These are phyloP conservation scores for Salvia hispanica DNA, from an alignment of 257 asterid genomes.

Conservation along the genomic window DNA sequence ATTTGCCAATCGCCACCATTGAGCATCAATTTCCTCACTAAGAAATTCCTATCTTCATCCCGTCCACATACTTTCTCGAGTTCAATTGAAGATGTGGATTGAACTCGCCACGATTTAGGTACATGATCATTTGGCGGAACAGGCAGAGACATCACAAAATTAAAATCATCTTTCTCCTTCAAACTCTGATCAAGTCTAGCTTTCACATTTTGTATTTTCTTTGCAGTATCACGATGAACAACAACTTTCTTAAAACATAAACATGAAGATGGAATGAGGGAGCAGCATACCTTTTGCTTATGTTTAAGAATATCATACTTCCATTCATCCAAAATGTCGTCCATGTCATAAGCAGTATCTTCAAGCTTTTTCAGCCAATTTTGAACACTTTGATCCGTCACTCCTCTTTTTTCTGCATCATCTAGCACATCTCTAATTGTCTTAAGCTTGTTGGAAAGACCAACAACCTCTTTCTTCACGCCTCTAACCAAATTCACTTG, in stretches of 20 bases:
- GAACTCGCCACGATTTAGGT: not conserved
- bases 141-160: constrained; percentile 10
- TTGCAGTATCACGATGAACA: constrained; percentile 20
- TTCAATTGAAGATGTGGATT: constrained; percentile 29
- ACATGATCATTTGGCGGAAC: not conserved
- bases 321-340: constrained; percentile 34
- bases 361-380: constrained; percentile 23
- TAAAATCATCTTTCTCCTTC: constrained; percentile 21
- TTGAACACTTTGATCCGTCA: not conserved
- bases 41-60: constrained; percentile 21
- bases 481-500: too few species aligned
- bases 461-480: too few species aligned
- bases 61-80: constrained; percentile 29
- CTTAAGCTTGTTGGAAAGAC: too few species aligned
- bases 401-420: constrained; percentile 16
- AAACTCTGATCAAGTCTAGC: not conserved
- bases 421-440: not conserved
- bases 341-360: constrained; percentile 15
- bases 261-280: constrained; percentile 18
- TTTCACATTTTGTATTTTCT: constrained; percentile 29
- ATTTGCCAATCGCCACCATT: not conserved
- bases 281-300: not conserved
- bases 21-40: not conserved
- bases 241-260: constrained; percentile 21
- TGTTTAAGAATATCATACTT: constrained; percentile 1